Percentiles rank a stretch among this genome's conserved stretches.
Evolutionary conservation across 2,329 filamentous ascomycete genomes (phyloP).

Genomic region (Neofusicoccum umdonicola): DNA sequence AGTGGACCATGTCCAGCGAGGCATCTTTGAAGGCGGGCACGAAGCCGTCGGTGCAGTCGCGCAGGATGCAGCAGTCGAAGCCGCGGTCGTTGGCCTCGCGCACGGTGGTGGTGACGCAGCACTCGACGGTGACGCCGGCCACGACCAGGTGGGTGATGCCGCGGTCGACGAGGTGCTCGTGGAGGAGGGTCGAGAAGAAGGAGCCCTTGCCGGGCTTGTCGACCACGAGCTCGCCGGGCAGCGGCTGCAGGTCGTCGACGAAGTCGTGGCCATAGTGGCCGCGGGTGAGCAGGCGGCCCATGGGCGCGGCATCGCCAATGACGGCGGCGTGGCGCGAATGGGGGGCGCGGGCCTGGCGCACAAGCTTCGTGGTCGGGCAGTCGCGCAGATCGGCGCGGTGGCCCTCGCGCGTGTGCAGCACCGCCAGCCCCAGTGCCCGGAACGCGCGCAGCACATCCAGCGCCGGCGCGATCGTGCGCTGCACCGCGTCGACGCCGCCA

Average conservation of each 20-base stretch:
- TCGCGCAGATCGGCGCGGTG: slow-evolving; percentile 57
- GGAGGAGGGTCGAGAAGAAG: slow-evolving; percentile 55
- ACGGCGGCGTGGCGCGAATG: slow-evolving; percentile 39
- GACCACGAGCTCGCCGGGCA: slow-evolving; percentile 48
- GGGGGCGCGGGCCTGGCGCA: slow-evolving; percentile 52
- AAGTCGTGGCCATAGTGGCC: slow-evolving; percentile 59
- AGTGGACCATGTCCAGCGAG: slow-evolving; percentile 45
- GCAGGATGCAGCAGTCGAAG: slow-evolving; percentile 54
- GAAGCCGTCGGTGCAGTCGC: slow-evolving; percentile 48
- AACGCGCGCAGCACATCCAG: slow-evolving; percentile 41
- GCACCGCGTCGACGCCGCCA: slow-evolving; percentile 41
- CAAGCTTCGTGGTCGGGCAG: slow-evolving; percentile 52
- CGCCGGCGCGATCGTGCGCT: slow-evolving; percentile 46
- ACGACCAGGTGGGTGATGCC: slow-evolving; percentile 54
- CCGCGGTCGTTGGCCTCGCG: slow-evolving; percentile 55
- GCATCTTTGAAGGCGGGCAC: slow-evolving; percentile 40
- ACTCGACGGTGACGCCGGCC: slow-evolving; percentile 57
- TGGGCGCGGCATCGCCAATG: slow-evolving; percentile 52
- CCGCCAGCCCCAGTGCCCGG: slow-evolving; percentile 40
- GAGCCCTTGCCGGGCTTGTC: slow-evolving; percentile 56
- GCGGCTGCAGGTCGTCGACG: slow-evolving; percentile 53
- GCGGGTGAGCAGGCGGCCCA: slow-evolving; percentile 58
- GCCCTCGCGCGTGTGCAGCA: slow-evolving; percentile 53
- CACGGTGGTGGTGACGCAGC: slow-evolving; percentile 53
- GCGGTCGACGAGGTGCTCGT: slow-evolving; percentile 49